These are phyloP conservation scores for Pulveroboletus ravenelii DNA, from an alignment of 768 basidiomycete species.

Conservation along the genomic window DNA sequence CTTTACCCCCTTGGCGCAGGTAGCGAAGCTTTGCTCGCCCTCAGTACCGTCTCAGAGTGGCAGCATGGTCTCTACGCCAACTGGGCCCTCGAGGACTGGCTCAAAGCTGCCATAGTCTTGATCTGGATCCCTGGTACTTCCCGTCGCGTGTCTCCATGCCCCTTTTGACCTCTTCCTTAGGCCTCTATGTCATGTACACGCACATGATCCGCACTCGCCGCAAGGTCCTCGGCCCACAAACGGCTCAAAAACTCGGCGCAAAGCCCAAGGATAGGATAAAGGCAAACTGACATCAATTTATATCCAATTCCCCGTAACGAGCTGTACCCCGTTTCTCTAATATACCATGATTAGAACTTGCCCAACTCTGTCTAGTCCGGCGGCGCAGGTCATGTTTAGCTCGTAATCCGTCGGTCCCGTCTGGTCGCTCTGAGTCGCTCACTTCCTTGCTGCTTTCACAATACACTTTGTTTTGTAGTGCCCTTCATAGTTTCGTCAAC, in stretches of 20 bases:
- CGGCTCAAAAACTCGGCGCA: slow-evolving; percentile 30
- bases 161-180: slow-evolving; percentile 21
- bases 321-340: slow-evolving; percentile 15
- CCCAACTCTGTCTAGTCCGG: too few relatives aligned
- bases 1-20: slow-evolving; percentile 92
- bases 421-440: not conserved
- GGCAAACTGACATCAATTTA: slow-evolving; percentile 6
- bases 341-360: slow-evolving; percentile 14
- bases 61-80: slow-evolving; percentile 34
- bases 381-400: not conserved
- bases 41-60: slow-evolving; percentile 63
- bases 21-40: slow-evolving; percentile 84
- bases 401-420: slow-evolving; percentile 7
- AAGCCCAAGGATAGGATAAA: slow-evolving; percentile 32
- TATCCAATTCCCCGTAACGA: not conserved
- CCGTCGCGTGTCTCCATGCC: not conserved
- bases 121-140: slow-evolving; percentile 87
- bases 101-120: slow-evolving; percentile 57
- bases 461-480: slow-evolving; percentile 10
- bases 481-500: slow-evolving; percentile 9
- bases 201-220: slow-evolving; percentile 57
- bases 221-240: slow-evolving; percentile 45
- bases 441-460: not conserved
- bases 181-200: slow-evolving; percentile 51
- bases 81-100: slow-evolving; percentile 56